A percentile compares a stretch with the other conserved stretches of the same genome.
Evolutionary conservation across 495 filamentous ascomycete species (phyloP).

Genomic region (Tuber melanosporum): DNA sequence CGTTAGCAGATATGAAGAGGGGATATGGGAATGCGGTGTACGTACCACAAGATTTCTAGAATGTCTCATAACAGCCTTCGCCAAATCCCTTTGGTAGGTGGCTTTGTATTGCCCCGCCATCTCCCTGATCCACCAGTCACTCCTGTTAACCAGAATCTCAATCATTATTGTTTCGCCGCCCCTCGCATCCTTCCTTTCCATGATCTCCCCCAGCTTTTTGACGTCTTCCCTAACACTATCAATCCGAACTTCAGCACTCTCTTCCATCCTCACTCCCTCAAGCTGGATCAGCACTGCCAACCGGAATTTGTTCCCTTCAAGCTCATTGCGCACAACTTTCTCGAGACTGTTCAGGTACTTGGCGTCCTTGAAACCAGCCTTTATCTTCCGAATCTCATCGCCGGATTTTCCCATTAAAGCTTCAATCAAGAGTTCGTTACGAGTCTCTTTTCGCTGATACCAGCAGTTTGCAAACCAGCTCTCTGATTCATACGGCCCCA

Average conservation of each 20-base stretch:
- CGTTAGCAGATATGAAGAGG: neutral
- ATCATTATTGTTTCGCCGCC: slow-evolving; percentile 92
- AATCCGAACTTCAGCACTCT: slow-evolving; percentile 48
- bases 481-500: slow-evolving; percentile 88
- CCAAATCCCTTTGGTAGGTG: slow-evolving; percentile 68
- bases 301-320: slow-evolving; percentile 92
- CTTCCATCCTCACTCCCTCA: slow-evolving; percentile 67
- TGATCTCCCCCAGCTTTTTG: slow-evolving; percentile 55
- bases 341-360: slow-evolving; percentile 78
- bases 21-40: slow-evolving; percentile 31
- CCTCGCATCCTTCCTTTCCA: slow-evolving; percentile 60
- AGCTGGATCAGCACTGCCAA: slow-evolving; percentile 78
- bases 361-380: slow-evolving; percentile 84
- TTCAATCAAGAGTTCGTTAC: slow-evolving; percentile 86
- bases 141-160: slow-evolving; percentile 68
- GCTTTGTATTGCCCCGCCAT: slow-evolving; percentile 67
- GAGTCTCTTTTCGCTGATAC: slow-evolving; percentile 82
- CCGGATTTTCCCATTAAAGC: slow-evolving; percentile 83
- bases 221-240: slow-evolving; percentile 65
- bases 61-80: slow-evolving; percentile 77
- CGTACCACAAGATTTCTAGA: slow-evolving; percentile 84
- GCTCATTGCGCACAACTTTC: slow-evolving; percentile 65
- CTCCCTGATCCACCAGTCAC: slow-evolving; percentile 74
- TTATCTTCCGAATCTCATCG: slow-evolving; percentile 80
- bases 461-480: slow-evolving; percentile 98